phyloP scores from a whole-genome alignment of 306 rosid genomes.

The Fagus sylvatica region DNA sequence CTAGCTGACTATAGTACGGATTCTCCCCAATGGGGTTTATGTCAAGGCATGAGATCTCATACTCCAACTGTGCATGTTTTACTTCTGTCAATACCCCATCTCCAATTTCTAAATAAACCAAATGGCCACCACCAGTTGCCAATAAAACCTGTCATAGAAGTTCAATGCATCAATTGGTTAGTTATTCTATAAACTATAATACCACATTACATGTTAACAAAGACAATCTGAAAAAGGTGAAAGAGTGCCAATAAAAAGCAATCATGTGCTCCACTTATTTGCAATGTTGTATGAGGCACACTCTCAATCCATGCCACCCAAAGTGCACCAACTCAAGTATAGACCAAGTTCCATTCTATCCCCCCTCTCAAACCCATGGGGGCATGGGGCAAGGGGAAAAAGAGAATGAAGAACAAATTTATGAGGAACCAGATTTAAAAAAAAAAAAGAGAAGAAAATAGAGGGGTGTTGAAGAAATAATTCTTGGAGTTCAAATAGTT shows the following conservation, averaged over 20 bases:
- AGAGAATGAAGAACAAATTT: no score
- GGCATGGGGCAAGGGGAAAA: no score
- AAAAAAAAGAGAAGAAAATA: no score
- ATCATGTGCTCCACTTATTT: background rate
- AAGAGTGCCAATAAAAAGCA: background rate
- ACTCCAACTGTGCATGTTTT: slow-evolving; percentile 72
- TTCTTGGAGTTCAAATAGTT: no score
- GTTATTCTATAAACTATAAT: background rate
- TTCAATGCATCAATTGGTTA: slow-evolving; percentile 7
- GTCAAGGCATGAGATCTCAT: slow-evolving; percentile 95
- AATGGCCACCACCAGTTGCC: slow-evolving; percentile 94
- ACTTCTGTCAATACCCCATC: slow-evolving; percentile 66
- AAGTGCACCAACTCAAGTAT: background rate
- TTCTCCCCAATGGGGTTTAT: slow-evolving; percentile 91
- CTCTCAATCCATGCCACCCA: background rate
- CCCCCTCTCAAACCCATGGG: no score
- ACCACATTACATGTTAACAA: background rate
- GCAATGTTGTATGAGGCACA: background rate
- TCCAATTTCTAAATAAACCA: slow-evolving; percentile 86
- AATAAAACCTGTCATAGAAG: slow-evolving; percentile 76
- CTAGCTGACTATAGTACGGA: slow-evolving; percentile 75
- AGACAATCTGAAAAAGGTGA: background rate
- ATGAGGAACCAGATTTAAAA: no score
- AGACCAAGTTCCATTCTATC: no score
- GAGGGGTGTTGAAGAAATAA: no score